Base-by-base conservation (phyloP, 345 rosid genomes). In the Rhodamnia rubescens region DNA sequence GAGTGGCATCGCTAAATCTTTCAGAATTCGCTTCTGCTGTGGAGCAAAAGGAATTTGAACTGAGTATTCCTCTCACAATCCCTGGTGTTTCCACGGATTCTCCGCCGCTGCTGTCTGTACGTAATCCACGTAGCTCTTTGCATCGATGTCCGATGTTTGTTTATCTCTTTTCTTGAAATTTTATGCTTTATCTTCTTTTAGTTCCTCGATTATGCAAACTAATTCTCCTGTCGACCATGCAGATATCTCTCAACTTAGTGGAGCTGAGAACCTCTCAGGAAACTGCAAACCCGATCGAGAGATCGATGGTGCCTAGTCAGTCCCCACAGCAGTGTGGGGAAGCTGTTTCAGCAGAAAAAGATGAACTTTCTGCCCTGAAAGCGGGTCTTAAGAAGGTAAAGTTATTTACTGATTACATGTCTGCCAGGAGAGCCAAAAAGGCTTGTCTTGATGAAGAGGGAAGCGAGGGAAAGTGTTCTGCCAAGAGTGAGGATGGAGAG, bases 371-470 rank as follows among this genome's bases (percentile, higher is more conserved):
- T 86, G 97, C 94, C 58, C 92, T 97, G 4, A 97, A 97, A 93
- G 96, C 95, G 26, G 96, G 99, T 80, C 91, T 97, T 58, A 92
- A 96, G 86, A 95, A 92, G 92, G 97, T 97, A 56, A 97, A 95
- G 87, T 90, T 94, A 10, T 94, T 95, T 83, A 95, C 95, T 0
- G 92, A 90, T 75, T 95, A 93, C 85, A 96, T 97, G 83, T 94
- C 98, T 26, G 89, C 84, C 47, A 91, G 93, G 78, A 93, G 90
- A 88, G 94, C 93, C 1, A 93, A 93, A 80, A 93, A 95, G 85
- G 93, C 93, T 29, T 92, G 91, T 69, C 92, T 90, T 14, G 98
- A 93, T 86, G 93, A 94, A 88, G 98, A 92, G 29, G 90, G 90
- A 58, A 92, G 95, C 56, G 95, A 93, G 55, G 94, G 93, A 44